Evolutionary conservation across 208 protist genomes (phyloP), one percentile per base, ranked within the genome.

Genomic region (Trichomonas vaginalis): DNA sequence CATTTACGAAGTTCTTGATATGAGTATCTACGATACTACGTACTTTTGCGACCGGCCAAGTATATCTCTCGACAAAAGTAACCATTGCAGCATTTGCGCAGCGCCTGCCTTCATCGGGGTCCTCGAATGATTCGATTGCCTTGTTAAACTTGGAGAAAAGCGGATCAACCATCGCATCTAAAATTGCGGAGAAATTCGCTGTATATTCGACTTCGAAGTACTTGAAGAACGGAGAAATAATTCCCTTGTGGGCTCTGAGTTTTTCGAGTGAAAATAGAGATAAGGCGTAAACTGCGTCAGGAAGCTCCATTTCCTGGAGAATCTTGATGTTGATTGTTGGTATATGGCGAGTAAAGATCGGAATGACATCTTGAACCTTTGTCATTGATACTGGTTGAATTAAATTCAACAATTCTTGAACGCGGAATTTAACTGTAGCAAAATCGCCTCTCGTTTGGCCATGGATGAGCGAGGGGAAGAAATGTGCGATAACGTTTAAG

Each of bases 181-280:
- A 51, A 17, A 92, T 92, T 6, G 6, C 3, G 35, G 86, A 39
- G 45, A 92, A 92, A 21, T 23, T 39, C 3, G 0, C 2, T n/a
- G 40, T 92, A 45, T 92, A 92, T 92, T 92, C 86, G 27, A 39
- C 86, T 51, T 92, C 86, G n/a, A 92, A 48, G n/a, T 92, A 92
- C 15, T 92, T 45, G 27, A 92, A 92, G 17, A 92, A n/a, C 21
- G 86, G 86, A 15, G 40, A 42, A 35, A 92, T 40, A 49, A 92
- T 92, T 4, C 86, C 86, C 17, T 40, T 35, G 15, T 92, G 40
- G 21, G 86, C 86, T 35, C 86, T 40, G n/a, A 51, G 42, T 4
- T 15, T 35, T 39, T 92, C 86, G 1, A 92, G 27, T 2, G 37
- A 51, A 15, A 35, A 92, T 17, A 92, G 42, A 15, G 14, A 35